Conservation (phyloP, 345 rosid species). For the Pistacia atlantica region DNA sequence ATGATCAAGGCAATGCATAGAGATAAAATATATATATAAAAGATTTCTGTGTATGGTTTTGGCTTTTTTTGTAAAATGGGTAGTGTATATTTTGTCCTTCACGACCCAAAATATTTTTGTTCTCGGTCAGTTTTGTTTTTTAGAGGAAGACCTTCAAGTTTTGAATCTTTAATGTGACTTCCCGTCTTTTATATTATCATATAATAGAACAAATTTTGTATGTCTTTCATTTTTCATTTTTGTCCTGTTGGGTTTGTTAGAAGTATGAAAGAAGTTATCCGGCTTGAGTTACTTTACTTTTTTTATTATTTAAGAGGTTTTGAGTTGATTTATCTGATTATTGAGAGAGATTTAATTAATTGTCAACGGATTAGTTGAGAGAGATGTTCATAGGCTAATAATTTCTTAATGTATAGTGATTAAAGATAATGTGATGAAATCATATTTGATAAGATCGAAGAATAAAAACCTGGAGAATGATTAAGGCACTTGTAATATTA, state of each 20-base stretch:
- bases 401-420: too few species aligned
- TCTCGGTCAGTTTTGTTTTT: background rate
- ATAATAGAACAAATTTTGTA: too few species aligned
- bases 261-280: too few species aligned
- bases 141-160: slow-evolving; percentile 1
- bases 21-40: background rate
- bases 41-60: background rate
- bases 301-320: too few species aligned
- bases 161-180: background rate
- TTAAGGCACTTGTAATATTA: background rate
- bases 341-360: too few species aligned
- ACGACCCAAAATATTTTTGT: background rate
- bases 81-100: background rate
- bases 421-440: too few species aligned
- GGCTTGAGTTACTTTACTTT: too few species aligned
- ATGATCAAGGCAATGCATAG: background rate
- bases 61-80: background rate
- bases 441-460: background rate
- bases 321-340: too few species aligned
- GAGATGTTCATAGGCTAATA: too few species aligned
- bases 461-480: background rate
- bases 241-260: too few species aligned
- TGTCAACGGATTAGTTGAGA: too few species aligned
- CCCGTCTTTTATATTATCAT: background rate
- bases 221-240: too few species aligned